phyloP scores from a whole-genome alignment of 2,329 filamentous ascomycete genomes.

The Grosmannia clavigera region DNA sequence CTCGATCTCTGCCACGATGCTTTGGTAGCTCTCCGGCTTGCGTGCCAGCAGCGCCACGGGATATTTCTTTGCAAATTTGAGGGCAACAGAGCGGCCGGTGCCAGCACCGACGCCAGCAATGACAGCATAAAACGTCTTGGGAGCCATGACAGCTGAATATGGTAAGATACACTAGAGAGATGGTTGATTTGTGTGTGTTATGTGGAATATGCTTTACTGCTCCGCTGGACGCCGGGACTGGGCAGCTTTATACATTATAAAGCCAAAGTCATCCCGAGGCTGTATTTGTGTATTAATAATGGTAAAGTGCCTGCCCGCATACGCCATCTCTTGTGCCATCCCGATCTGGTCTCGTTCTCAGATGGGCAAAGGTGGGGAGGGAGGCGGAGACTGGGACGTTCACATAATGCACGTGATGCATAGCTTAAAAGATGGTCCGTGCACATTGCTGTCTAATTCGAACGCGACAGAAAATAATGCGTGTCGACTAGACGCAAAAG shows the following conservation, averaged over 20 bases:
- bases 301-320: not conserved
- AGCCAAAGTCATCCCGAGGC: not conserved
- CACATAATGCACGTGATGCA: too few species aligned
- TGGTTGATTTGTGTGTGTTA: not conserved
- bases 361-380: not conserved
- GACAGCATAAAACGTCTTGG: constrained; percentile 45
- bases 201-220: not conserved
- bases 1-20: constrained; percentile 59
- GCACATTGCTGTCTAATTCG: not conserved
- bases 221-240: not conserved
- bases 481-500: not conserved
- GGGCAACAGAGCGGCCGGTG: constrained; percentile 34
- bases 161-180: not conserved
- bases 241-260: not conserved
- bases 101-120: constrained; percentile 63
- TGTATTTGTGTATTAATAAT: not conserved
- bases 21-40: constrained; percentile 49
- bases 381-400: too few species aligned
- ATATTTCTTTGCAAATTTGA: constrained; percentile 51
- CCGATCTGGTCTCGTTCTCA: not conserved
- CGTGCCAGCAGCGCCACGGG: constrained; percentile 66
- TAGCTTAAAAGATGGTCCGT: not conserved
- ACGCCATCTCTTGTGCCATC: not conserved
- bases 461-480: not conserved
- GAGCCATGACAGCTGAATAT: constrained; percentile 13